Percentiles rank a stretch among this genome's conserved stretches.
Conservation (phyloP, 345 rosid species). For the Brassica juncea region DNA sequence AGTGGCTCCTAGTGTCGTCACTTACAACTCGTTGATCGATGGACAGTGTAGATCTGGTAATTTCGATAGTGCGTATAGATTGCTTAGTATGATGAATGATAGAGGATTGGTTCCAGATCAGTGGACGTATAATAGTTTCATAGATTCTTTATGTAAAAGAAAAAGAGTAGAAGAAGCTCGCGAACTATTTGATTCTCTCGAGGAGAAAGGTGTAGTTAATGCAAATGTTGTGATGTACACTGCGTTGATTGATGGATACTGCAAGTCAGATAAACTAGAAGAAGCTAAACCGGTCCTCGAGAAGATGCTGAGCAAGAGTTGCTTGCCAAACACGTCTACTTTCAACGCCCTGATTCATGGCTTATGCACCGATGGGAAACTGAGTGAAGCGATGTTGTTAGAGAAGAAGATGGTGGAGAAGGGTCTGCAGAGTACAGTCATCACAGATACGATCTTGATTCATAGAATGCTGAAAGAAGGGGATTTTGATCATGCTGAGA, state of each 20-base stretch:
- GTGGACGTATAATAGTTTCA: conserved; percentile 66
- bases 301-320: conserved; percentile 57
- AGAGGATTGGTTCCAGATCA: conserved; percentile 67
- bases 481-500: conserved; percentile 59
- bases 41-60: conserved; percentile 78
- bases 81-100: conserved; percentile 66
- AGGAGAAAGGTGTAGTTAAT: conserved; percentile 61
- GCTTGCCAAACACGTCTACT: conserved; percentile 65
- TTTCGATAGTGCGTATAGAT: conserved; percentile 66
- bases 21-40: conserved; percentile 72
- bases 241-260: conserved; percentile 77
- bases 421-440: conserved; percentile 57
- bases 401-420: conserved; percentile 54
- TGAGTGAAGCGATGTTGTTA: conserved; percentile 51
- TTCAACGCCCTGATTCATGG: conserved; percentile 81
- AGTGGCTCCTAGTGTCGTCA: conserved; percentile 56
- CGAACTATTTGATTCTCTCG: conserved; percentile 64
- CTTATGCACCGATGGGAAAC: conserved; percentile 56
- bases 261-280: conserved; percentile 62
- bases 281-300: conserved; percentile 59
- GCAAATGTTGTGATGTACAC: conserved; percentile 84
- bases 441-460: conserved; percentile 75
- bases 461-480: conserved; percentile 59
- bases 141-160: conserved; percentile 70
- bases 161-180: conserved; percentile 71